Evolutionary conservation across 1,284 basidiomycete genomes (phyloP), one percentile per base, ranked within the genome.

Genomic region (Coriolopsis trogii): DNA sequence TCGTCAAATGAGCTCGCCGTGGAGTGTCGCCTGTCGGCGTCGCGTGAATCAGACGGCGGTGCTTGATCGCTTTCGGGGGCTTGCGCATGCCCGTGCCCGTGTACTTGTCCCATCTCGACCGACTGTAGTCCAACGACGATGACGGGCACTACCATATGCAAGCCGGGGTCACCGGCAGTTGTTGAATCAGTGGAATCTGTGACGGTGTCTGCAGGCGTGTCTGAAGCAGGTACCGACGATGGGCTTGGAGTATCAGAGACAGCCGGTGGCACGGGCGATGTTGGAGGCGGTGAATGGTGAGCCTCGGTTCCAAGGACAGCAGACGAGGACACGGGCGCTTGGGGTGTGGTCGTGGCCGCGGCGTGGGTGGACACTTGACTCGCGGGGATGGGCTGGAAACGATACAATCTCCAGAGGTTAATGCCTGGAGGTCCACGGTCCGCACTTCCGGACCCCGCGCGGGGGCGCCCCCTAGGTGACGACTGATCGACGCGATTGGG

Each of bases 41-140:
- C 50, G 43, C 41, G 41, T 33, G 49, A 18, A n/a, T 52, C 53
- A 16, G 38, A 31, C 10, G 20, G 33, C 25, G 41, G 29, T 4
- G 23, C 31, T 3, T n/a, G n/a, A n/a, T 55, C 52, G 24, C 29
- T n/a, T 15, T 54, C 52, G 34, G 41, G 47, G 36, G n/a, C n/a
- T n/a, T n/a, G n/a, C 33, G 21, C 23, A 25, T 41, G 59, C 16
- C 34, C 52, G 28, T 53, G 54, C 64, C 52, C 65, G 60, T 57
- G 62, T 21, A 62, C 46, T 55, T 69, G 74, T 46, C 73, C 75
- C 54, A 77, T 70, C 59, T 81, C 77, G 28, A 90, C 85, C 47
- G 84, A 86, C 68, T 90, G 88, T 31, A 91, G 70, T 16, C 89
- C 89, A 26, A 91, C 89, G 44, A 91, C 82, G 55, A 91, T 89